A percentile compares a stretch with the other conserved stretches of the same genome.
These are phyloP conservation scores for Vitis hybrid DNA, from an alignment of 177 flowering plant species.

Conservation along the genomic window DNA sequence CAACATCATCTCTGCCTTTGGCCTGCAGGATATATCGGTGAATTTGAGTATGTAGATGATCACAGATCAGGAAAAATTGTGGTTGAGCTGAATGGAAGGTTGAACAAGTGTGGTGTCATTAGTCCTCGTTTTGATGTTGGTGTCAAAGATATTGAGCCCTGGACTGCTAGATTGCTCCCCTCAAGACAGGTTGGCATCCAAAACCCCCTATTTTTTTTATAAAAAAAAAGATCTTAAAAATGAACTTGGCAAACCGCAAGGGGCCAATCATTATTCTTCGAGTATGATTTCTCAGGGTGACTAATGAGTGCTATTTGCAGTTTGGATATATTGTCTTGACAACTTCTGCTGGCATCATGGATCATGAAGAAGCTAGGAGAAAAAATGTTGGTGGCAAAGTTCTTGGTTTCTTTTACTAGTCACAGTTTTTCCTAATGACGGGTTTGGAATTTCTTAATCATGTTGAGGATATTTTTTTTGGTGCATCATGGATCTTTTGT, in stretches of 20 bases:
- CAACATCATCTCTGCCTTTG: background rate
- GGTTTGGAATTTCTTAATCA: background rate
- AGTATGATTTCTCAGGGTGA: background rate
- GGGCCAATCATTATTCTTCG: too few species aligned
- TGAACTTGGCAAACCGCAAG: background rate
- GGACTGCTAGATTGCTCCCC: slow-evolving; percentile 80
- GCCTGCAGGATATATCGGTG: slow-evolving; percentile 66
- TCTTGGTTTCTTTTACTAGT: slow-evolving; percentile 55
- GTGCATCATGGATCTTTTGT: slow-evolving; percentile 1
- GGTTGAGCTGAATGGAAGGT: slow-evolving; percentile 69
- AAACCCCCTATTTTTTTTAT: background rate
- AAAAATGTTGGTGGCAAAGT: slow-evolving; percentile 65
- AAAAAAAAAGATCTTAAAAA: too few species aligned
- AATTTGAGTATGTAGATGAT: slow-evolving; percentile 78
- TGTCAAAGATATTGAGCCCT: slow-evolving; percentile 71
- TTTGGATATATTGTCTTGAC: slow-evolving; percentile 58
- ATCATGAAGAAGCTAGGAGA: slow-evolving; percentile 61
- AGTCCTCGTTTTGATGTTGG: slow-evolving; percentile 84
- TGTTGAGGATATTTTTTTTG: background rate
- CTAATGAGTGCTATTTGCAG: slow-evolving; percentile 22
- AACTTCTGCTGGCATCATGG: slow-evolving; percentile 67
- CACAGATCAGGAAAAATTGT: slow-evolving; percentile 75
- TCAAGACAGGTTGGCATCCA: slow-evolving; percentile 58
- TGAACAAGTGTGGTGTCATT: slow-evolving; percentile 78
- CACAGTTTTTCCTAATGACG: background rate